These are phyloP conservation scores for Colletotrichum noveboracense DNA, from an alignment of 2,329 filamentous ascomycete species.

Conservation along the genomic window DNA sequence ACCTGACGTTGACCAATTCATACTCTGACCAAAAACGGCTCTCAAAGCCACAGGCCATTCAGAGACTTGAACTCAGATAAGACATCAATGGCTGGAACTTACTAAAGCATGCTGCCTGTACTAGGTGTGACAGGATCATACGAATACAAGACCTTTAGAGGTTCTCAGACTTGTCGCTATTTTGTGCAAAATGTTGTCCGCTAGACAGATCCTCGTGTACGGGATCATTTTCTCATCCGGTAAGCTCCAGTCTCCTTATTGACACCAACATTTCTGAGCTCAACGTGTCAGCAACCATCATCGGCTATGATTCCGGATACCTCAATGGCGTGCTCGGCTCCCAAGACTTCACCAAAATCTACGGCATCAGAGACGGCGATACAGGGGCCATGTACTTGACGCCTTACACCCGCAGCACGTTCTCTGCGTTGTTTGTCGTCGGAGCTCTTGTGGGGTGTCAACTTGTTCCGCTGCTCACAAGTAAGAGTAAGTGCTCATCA, in stretches of 20 bases:
- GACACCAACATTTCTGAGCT: neutral
- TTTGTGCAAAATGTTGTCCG: neutral
- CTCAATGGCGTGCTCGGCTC: neutral
- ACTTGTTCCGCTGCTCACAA: neutral
- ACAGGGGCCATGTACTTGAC: neutral
- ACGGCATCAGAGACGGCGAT: neutral
- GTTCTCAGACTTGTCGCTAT: neutral
- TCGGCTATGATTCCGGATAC: neutral
- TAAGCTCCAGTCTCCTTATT: neutral
- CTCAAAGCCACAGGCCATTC: neutral
- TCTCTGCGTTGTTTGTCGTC: neutral
- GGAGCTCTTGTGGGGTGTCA: neutral
- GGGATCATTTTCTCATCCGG: neutral
- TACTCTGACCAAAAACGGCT: neutral
- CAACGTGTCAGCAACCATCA: neutral
- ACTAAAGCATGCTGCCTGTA: neutral
- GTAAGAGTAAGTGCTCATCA: neutral
- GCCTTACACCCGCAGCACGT: neutral
- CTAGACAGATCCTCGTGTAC: neutral
- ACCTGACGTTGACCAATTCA: neutral
- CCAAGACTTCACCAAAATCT: neutral
- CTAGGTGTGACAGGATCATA: neutral
- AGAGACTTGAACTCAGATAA: neutral
- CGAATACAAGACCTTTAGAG: neutral
- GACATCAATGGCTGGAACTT: neutral